Evolutionary conservation across 768 basidiomycete genomes (phyloP), one percentile per base, ranked within the genome.

Genomic region (Terana coerulea): DNA sequence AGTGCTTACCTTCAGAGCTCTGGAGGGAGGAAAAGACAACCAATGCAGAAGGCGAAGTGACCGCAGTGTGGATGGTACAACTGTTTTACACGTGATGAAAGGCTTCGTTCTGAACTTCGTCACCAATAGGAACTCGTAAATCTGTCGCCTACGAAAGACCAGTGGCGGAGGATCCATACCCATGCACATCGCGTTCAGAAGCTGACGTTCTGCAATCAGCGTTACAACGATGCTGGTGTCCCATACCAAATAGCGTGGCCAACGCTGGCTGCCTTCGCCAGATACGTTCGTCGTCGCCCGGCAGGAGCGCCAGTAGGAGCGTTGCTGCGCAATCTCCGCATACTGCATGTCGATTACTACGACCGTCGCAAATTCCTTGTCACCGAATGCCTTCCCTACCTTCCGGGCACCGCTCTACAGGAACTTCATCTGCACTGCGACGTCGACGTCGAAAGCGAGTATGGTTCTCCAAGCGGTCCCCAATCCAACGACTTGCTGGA

Each of bases 1-100:
- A 82, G 29, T 61, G 86, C 47, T 86, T 88, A 58, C 86, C 86
- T 9, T 69, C 69, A 37, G 69, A 76, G 5, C 3, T 30, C 17
- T 52, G 51, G 51, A 25, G 3, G 7, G 44, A 52, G 19, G n/a
- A 11, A 3, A 15, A 52, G 25, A 22, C 30, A 46, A 17, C 12
- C 8, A n/a, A 22, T 1, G 9, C 19, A 3, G 40, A 31, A 14
- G 29, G 33, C 9, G 33, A 22, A 4, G 30, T 19, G 14, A 29
- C 29, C 15, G 15, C 47, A 36, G 51, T 52, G 28, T 19, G 3
- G 2, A 33, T 46, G 31, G 17, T 26, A 5, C 31, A 11, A 34
- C 30, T 21, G 17, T 11, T n/a, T 19, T 9, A 6, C 1, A 1
- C 19, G 8, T 15, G 40, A 28, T 42, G 49, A 30, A 15, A 14